These are phyloP conservation scores for Sarocladium oryzae DNA, from an alignment of 2,329 filamentous ascomycete species.

Conservation along the genomic window DNA sequence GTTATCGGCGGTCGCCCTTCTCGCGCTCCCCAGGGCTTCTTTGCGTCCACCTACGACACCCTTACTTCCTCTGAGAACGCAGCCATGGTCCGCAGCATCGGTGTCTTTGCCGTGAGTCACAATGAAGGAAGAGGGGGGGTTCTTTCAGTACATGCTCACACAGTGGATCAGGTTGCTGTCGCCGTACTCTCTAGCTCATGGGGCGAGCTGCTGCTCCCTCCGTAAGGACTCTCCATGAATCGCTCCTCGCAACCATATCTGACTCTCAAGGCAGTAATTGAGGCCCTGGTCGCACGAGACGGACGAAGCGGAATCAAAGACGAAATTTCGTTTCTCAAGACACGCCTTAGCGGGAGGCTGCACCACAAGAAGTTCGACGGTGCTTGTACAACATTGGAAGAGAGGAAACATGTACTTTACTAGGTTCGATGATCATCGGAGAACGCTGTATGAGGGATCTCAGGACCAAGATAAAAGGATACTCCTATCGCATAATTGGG, in stretches of 20 bases:
- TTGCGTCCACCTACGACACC: constrained; percentile 53
- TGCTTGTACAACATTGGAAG: constrained; percentile 1
- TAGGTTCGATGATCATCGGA: neutral
- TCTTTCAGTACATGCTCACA: neutral
- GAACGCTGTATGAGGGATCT: neutral
- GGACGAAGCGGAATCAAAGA: constrained; percentile 6
- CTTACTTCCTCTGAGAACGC: constrained; percentile 63
- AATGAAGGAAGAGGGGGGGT: neutral
- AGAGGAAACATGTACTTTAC: constrained; percentile 8
- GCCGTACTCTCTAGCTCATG: constrained; percentile 62
- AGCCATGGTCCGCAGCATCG: constrained; percentile 60
- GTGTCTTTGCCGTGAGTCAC: constrained; percentile 59
- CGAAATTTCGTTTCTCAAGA: too few species aligned
- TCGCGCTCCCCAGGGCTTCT: constrained; percentile 39
- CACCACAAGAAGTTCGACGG: neutral
- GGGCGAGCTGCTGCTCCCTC: constrained; percentile 61
- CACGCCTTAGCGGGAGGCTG: neutral
- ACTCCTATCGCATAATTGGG: constrained; percentile 2
- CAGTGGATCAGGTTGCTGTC: constrained; percentile 47
- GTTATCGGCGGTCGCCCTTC: constrained; percentile 38
- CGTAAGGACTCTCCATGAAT: constrained; percentile 36
- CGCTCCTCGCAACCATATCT: neutral
- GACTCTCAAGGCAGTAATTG: neutral
- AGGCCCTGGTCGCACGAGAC: neutral
- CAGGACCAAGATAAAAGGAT: neutral